Percentiles rank a stretch among this genome's conserved stretches.
phyloP scores from a whole-genome alignment of 2,329 filamentous ascomycete species.

The Thermothelomyces thermophilus region DNA sequence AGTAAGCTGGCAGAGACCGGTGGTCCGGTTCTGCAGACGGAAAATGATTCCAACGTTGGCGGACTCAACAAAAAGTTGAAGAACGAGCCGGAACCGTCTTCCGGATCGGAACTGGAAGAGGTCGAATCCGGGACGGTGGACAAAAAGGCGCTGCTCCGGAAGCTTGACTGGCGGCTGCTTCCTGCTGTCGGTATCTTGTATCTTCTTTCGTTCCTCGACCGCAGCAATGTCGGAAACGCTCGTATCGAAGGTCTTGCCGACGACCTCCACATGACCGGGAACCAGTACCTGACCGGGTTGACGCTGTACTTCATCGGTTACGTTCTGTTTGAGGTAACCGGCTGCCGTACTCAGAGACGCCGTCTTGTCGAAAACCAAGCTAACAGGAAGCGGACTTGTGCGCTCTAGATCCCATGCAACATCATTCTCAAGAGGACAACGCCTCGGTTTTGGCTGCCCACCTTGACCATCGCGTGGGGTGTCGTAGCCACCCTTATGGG shows the following conservation, averaged over 20 bases:
- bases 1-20: not conserved
- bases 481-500: slow-evolving; percentile 47
- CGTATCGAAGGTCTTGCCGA: slow-evolving; percentile 47
- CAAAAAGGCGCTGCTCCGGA: slow-evolving; percentile 53
- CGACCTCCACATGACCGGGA: slow-evolving; percentile 49
- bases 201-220: slow-evolving; percentile 50
- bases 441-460: slow-evolving; percentile 50
- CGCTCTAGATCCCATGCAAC: slow-evolving; percentile 52
- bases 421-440: slow-evolving; percentile 56
- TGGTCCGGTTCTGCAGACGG: not conserved
- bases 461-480: slow-evolving; percentile 50
- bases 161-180: slow-evolving; percentile 45
- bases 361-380: not conserved
- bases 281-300: slow-evolving; percentile 58
- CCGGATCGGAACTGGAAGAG: slow-evolving; percentile 17
- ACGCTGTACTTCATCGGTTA: slow-evolving; percentile 61
- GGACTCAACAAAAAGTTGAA: slow-evolving; percentile 2
- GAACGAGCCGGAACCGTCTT: slow-evolving; percentile 12
- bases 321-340: slow-evolving; percentile 47
- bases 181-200: slow-evolving; percentile 51
- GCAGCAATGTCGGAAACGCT: slow-evolving; percentile 55
- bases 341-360: too few relatives aligned
- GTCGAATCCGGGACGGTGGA: slow-evolving; percentile 32
- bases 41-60: not conserved
- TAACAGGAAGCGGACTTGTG: not conserved